Conservation (phyloP, 768 basidiomycete species). For the Calocybe cyanea region DNA sequence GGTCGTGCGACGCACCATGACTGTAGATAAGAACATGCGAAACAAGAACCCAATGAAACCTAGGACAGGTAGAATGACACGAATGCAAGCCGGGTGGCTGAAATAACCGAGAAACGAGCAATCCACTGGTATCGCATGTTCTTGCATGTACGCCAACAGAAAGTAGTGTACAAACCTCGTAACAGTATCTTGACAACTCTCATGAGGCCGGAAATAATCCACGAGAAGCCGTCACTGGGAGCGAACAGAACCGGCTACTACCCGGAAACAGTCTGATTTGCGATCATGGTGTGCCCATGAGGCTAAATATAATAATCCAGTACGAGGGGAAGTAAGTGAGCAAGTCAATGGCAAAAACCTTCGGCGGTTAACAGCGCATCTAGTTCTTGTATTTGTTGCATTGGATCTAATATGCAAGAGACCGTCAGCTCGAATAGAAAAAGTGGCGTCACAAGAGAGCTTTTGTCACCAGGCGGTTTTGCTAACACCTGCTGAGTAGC, state of each 20-base stretch:
- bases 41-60: slow-evolving; percentile 25
- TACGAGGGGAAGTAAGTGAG: too few relatives aligned
- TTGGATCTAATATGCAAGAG: slow-evolving; percentile 3
- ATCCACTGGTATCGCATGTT: slow-evolving; percentile 23
- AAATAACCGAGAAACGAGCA: slow-evolving; percentile 22
- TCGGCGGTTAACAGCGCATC: slow-evolving; percentile 8
- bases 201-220: neutral
- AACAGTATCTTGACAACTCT: slow-evolving; percentile 8
- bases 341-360: slow-evolving; percentile 8
- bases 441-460: too few relatives aligned
- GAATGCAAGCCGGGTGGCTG: slow-evolving; percentile 23
- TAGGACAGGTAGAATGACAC: slow-evolving; percentile 20
- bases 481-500: too few relatives aligned
- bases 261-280: slow-evolving; percentile 63
- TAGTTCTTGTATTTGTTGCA: slow-evolving; percentile 14
- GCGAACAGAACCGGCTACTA: slow-evolving; percentile 44
- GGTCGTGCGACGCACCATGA: slow-evolving; percentile 33
- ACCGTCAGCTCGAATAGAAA: too few relatives aligned
- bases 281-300: slow-evolving; percentile 31
- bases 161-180: slow-evolving; percentile 9
- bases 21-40: slow-evolving; percentile 31
- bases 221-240: slow-evolving; percentile 33
- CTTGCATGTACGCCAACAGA: neutral
- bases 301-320: too few relatives aligned
- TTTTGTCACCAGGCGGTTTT: too few relatives aligned